A percentile compares a stretch with the other conserved stretches of the same genome.
phyloP scores from a whole-genome alignment of 805 yeast species.

The Saccharomycopsis babjevae region DNA sequence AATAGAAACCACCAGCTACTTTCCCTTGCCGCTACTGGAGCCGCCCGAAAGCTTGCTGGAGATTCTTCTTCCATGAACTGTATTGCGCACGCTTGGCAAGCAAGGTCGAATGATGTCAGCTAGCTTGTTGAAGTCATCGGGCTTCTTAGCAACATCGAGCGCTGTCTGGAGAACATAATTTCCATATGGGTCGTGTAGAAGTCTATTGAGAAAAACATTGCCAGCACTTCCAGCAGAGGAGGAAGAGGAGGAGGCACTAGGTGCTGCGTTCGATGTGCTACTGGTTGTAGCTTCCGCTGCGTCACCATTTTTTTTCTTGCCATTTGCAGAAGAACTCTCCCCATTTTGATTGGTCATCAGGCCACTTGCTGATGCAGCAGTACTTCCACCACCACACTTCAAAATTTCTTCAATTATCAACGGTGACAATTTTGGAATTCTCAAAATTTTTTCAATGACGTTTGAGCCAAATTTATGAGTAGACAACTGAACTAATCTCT shows the following conservation, averaged over 20 bases:
- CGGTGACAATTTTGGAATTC: slow-evolving; percentile 35
- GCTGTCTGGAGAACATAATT: slow-evolving; percentile 93
- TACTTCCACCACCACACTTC: slow-evolving; percentile 15
- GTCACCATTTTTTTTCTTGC: background rate
- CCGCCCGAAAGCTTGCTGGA: slow-evolving; percentile 45
- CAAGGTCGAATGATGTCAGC: slow-evolving; percentile 60
- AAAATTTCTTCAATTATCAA: slow-evolving; percentile 43
- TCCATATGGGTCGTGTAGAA: slow-evolving; percentile 86
- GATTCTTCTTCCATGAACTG: slow-evolving; percentile 95
- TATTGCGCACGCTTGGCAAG: slow-evolving; percentile 67
- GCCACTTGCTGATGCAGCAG: slow-evolving; percentile 23
- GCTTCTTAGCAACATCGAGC: slow-evolving; percentile 44
- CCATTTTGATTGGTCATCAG: background rate
- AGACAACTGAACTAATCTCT: slow-evolving; percentile 39
- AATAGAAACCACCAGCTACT: background rate
- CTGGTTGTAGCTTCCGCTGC: background rate
- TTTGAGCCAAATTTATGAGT: slow-evolving; percentile 89
- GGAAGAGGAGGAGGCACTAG: background rate
- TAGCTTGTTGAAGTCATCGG: slow-evolving; percentile 41
- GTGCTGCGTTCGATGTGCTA: background rate
- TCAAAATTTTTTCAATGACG: slow-evolving; percentile 81
- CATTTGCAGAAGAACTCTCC: background rate
- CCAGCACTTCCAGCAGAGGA: background rate
- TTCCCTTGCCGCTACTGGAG: background rate
- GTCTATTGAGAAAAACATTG: slow-evolving; percentile 32